These are phyloP conservation scores for Pharnaceum exiguum DNA, from an alignment of 148 eudicot genomes.

Conservation along the genomic window DNA sequence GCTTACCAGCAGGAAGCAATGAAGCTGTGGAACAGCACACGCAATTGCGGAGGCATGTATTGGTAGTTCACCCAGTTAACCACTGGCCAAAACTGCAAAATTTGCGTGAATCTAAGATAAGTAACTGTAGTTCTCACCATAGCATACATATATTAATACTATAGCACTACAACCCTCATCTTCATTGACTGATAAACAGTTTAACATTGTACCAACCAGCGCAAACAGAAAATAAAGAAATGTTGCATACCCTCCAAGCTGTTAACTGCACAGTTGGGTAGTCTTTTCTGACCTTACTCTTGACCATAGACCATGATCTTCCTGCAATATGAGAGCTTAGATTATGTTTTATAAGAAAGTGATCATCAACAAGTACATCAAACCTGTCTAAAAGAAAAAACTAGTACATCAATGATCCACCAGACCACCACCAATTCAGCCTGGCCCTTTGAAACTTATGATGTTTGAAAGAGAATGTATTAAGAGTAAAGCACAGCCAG, in stretches of 20 bases:
- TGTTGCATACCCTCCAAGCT: conserved; percentile 47
- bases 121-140: neutral
- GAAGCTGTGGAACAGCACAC: conserved; percentile 51
- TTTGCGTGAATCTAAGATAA: neutral
- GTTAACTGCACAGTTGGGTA: conserved; percentile 52
- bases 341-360: no score
- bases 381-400: no score
- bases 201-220: neutral
- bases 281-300: conserved; percentile 45
- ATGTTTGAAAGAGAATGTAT: no score
- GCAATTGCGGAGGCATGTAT: conserved; percentile 60
- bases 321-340: conserved; percentile 28
- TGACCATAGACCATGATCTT: conserved; percentile 44
- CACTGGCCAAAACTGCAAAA: conserved; percentile 53
- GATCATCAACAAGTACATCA: no score
- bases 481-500: no score
- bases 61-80: conserved; percentile 64
- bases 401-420: no score
- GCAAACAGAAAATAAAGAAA: neutral
- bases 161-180: neutral
- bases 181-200: neutral
- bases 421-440: no score
- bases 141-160: neutral
- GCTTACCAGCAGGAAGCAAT: conserved; percentile 59
- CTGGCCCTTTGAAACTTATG: no score